These are phyloP conservation scores for Podospora pseudoanserina DNA, from an alignment of 495 filamentous ascomycete genomes.

Conservation along the genomic window DNA sequence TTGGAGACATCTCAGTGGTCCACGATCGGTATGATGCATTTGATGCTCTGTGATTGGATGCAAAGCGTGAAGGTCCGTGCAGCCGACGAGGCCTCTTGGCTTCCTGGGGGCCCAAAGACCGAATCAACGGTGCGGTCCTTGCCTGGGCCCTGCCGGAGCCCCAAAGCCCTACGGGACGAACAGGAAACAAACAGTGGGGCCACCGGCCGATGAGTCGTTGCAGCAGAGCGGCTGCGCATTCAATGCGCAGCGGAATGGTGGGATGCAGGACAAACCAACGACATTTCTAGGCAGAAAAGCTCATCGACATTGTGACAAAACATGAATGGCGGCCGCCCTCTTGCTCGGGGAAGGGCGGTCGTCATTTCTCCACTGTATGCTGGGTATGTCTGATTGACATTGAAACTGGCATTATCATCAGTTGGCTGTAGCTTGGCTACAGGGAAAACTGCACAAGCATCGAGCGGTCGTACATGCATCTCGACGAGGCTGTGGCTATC, in stretches of 20 bases:
- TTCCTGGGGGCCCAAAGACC: conserved; percentile 2
- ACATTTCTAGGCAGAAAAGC: conserved; percentile 1
- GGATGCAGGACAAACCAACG: background rate
- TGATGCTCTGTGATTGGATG: conserved; percentile 2
- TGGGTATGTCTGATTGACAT: background rate
- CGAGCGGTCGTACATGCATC: conserved; percentile 1
- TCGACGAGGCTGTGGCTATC: conserved; percentile 17
- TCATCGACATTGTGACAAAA: conserved; percentile 1
- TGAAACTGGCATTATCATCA: too few relatives aligned
- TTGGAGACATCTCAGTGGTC: background rate
- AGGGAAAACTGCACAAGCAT: background rate
- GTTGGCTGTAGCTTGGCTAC: background rate
- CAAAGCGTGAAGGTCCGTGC: conserved; percentile 15
- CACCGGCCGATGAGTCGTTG: conserved; percentile 2
- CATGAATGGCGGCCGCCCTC: conserved; percentile 13
- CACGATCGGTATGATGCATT: conserved; percentile 6
- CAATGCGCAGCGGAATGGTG: conserved; percentile 16
- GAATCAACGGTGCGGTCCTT: conserved; percentile 16
- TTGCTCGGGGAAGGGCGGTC: background rate
- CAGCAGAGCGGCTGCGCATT: conserved; percentile 19
- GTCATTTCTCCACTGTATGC: background rate
- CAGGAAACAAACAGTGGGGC: conserved; percentile 1
- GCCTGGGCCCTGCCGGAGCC: conserved; percentile 4
- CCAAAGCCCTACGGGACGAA: conserved; percentile 6
- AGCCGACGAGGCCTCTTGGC: conserved; percentile 5